A percentile compares a stretch with the other conserved stretches of the same genome.
Evolutionary conservation across 768 basidiomycete species (phyloP).

Genomic region (Psilocybe cyanescens): DNA sequence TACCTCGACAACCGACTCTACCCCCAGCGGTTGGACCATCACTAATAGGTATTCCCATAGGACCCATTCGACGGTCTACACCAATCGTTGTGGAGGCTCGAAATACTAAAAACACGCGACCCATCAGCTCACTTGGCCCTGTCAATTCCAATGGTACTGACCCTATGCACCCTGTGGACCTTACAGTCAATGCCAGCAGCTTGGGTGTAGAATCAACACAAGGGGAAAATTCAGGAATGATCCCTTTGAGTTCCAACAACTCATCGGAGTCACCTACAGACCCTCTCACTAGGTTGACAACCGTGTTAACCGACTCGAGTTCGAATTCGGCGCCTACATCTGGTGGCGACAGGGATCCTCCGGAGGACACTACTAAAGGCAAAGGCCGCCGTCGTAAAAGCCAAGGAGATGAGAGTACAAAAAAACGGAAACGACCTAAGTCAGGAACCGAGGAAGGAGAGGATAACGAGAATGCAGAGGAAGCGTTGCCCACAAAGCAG

Average conservation of each 20-base stretch:
- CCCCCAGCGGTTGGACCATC: constrained; percentile 10
- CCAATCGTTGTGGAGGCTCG: constrained; percentile 1
- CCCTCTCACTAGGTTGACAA: not conserved
- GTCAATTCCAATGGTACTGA: not conserved
- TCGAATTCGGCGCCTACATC: not conserved
- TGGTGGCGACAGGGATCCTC: not conserved
- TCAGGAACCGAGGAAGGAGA: constrained; percentile 10
- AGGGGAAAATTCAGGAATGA: not conserved
- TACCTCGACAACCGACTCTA: not conserved
- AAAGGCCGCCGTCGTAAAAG: constrained; percentile 5
- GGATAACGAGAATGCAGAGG: constrained; percentile 14
- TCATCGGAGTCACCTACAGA: not conserved
- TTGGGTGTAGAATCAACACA: not conserved
- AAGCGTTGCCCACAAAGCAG: constrained; percentile 14
- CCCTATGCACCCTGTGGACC: not conserved
- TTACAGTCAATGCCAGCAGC: not conserved
- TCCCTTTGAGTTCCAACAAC: not conserved
- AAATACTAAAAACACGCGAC: not conserved
- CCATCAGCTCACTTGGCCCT: not conserved
- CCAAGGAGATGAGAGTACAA: not conserved
- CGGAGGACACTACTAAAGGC: constrained; percentile 1
- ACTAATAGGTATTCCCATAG: constrained; percentile 9
- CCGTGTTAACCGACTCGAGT: constrained; percentile 1
- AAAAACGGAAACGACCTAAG: constrained; percentile 20
- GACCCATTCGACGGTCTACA: constrained; percentile 7